Conservation (phyloP, 2,329 filamentous ascomycete species). For the Monilinia vaccinii-corymbosi region DNA sequence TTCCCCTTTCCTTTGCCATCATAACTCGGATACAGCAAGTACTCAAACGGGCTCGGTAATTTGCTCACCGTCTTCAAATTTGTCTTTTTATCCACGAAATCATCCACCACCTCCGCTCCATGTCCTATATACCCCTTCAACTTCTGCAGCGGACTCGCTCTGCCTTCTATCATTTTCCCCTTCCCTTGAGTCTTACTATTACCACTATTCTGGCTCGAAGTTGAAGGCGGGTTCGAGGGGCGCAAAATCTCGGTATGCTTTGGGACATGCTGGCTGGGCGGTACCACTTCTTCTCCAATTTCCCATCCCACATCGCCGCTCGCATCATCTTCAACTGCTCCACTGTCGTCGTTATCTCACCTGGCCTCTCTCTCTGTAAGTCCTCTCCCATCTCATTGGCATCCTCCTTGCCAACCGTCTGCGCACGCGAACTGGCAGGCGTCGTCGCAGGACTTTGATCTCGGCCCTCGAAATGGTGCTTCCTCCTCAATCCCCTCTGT, state of each 20-base stretch:
- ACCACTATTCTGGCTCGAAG: background rate
- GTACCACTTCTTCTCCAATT: constrained; percentile 1
- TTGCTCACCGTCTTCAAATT: background rate
- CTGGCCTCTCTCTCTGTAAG: background rate
- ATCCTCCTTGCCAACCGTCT: background rate
- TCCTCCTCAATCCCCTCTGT: background rate
- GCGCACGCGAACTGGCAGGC: background rate
- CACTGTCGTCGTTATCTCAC: background rate
- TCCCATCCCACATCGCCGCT: background rate
- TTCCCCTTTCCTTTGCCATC: background rate
- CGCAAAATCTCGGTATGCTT: background rate
- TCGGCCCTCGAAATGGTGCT: background rate
- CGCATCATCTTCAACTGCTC: background rate
- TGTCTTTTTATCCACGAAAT: background rate
- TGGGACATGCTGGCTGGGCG: background rate
- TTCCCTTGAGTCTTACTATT: background rate
- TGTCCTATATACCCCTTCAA: constrained; percentile 4
- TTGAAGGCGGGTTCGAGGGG: background rate
- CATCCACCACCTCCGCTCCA: background rate
- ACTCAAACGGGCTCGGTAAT: constrained; percentile 1
- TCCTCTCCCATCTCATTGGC: background rate
- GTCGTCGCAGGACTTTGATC: background rate
- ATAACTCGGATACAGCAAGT: background rate
- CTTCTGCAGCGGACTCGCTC: background rate
- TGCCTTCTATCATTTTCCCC: background rate